A percentile compares a stretch with the other conserved stretches of the same genome.
Conservation (phyloP, 2,329 filamentous ascomycete species). For the Fusarium incarnatum region DNA sequence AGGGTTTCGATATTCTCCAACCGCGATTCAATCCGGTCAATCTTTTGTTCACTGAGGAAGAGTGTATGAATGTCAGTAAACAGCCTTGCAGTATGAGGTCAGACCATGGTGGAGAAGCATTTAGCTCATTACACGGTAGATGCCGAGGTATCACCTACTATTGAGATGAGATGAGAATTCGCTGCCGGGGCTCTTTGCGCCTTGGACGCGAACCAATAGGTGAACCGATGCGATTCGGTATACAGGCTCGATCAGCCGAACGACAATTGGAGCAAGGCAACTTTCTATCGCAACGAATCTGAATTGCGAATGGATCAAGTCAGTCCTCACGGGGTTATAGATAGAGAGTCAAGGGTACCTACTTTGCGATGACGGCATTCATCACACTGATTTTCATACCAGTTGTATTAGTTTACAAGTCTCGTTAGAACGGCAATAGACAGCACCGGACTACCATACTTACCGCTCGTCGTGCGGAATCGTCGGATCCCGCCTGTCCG, state of each 20-base stretch:
- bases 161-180: constrained; percentile 70
- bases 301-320: not conserved
- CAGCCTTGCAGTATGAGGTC: too few species aligned
- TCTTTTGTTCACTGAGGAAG: constrained; percentile 62
- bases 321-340: not conserved
- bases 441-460: constrained; percentile 31
- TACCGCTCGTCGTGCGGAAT: constrained; percentile 53
- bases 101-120: too few species aligned
- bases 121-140: not conserved
- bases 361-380: constrained; percentile 59
- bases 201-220: constrained; percentile 66
- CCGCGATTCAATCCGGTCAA: constrained; percentile 60
- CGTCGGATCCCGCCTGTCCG: constrained; percentile 52
- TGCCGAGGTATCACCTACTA: constrained; percentile 58
- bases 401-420: constrained; percentile 6
- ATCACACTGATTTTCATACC: constrained; percentile 54
- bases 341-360: constrained; percentile 40
- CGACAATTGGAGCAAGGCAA: constrained; percentile 69
- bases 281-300: constrained; percentile 71
- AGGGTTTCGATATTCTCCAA: constrained; percentile 59
- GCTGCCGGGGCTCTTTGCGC: constrained; percentile 65
- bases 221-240: constrained; percentile 27
- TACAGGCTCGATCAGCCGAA: constrained; percentile 64
- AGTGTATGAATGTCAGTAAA: constrained; percentile 8
- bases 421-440: too few species aligned